Percentiles rank a stretch among this genome's conserved stretches.
Conservation (phyloP, 2,329 filamentous ascomycete genomes). For the Colletotrichum echinochloae region DNA sequence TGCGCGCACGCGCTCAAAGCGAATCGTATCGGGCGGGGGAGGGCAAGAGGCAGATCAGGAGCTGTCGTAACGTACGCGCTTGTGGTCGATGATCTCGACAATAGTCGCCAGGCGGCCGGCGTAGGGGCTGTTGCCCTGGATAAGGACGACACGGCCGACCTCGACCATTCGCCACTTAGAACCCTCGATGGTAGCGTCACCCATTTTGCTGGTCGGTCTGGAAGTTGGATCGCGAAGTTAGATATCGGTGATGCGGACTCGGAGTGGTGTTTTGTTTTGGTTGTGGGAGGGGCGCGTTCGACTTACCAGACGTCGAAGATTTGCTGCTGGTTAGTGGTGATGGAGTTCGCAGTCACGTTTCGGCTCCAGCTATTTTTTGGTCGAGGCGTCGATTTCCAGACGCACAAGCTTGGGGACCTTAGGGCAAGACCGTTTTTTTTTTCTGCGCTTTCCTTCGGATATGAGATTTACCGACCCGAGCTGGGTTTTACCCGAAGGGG, state of each 20-base stretch:
- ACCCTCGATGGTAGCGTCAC: slow-evolving; percentile 84
- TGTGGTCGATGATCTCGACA: slow-evolving; percentile 99
- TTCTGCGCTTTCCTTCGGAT: not conserved
- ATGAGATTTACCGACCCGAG: slow-evolving; percentile 31
- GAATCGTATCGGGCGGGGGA: slow-evolving; percentile 17
- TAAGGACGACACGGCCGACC: slow-evolving; percentile 96
- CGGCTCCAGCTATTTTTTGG: slow-evolving; percentile 22
- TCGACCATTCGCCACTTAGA: slow-evolving; percentile 96
- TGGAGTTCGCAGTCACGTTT: slow-evolving; percentile 30
- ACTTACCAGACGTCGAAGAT: slow-evolving; percentile 42
- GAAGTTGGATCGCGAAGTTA: slow-evolving; percentile 43
- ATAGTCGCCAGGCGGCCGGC: slow-evolving; percentile 90
- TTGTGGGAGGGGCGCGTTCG: slow-evolving; percentile 40
- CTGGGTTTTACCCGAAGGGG: not conserved
- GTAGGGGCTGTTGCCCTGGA: slow-evolving; percentile 82
- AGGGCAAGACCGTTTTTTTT: slow-evolving; percentile 11
- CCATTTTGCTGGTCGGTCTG: slow-evolving; percentile 78
- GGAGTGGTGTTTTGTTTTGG: slow-evolving; percentile 41
- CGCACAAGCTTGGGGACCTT: slow-evolving; percentile 15
- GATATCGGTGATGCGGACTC: slow-evolving; percentile 43
- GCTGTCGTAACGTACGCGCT: slow-evolving; percentile 83
- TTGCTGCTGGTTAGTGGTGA: slow-evolving; percentile 40
- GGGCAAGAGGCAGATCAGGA: not conserved
- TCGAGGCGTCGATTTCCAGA: slow-evolving; percentile 14
- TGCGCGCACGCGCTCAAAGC: slow-evolving; percentile 1